Evolutionary conservation across 768 basidiomycete genomes (phyloP), one percentile per base, ranked within the genome.

Genomic region (Pisolithus marmoratus): DNA sequence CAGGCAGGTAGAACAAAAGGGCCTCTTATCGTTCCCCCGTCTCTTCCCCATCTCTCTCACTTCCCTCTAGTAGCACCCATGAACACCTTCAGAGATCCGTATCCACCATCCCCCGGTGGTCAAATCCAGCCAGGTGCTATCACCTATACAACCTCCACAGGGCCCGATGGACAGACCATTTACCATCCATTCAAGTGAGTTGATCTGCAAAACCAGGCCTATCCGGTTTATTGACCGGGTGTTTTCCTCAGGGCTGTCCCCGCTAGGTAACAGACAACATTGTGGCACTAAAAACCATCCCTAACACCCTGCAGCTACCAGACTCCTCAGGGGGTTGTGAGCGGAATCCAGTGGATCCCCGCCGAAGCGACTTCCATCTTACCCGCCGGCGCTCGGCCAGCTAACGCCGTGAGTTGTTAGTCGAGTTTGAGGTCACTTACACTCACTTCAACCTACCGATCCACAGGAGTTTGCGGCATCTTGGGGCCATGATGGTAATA

Each of bases 161-260:
- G 74, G 3, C 71, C 78, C 36, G 82, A 89, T 70, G 88, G 88
- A 17, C 72, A 75, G 55, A 50, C 79, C 27, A 62, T 76, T 49
- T 90, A 90, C 63, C 84, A 89, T 60, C 77, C 82, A 12, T 90
- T 88, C 80, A 89, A 73, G 87, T 86, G 60, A 56, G 81, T 69
- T 31, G 22, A 43, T 44, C 49, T 36, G 8, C 48, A 22, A 45
- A 45, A 38, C 22, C n/a, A 34, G 12, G 15, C 45, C 37, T 29
- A 46, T 50, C 49, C 49, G 50, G 41, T 38, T 41, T 19, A 54
- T 46, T 60, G 52, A 61, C 46, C 46, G 50, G 51, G 51, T 52
- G 58, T 54, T n/a, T 53, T 47, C 40, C 38, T 60, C 52, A 89
- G 87, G 70, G 87, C 86, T 50, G 83, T 87, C 38, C 67, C 83